A percentile compares a stretch with the other conserved stretches of the same genome.
Evolutionary conservation across 352 stramenopile species (phyloP).

Genomic region (Phytopythium sindhum): DNA sequence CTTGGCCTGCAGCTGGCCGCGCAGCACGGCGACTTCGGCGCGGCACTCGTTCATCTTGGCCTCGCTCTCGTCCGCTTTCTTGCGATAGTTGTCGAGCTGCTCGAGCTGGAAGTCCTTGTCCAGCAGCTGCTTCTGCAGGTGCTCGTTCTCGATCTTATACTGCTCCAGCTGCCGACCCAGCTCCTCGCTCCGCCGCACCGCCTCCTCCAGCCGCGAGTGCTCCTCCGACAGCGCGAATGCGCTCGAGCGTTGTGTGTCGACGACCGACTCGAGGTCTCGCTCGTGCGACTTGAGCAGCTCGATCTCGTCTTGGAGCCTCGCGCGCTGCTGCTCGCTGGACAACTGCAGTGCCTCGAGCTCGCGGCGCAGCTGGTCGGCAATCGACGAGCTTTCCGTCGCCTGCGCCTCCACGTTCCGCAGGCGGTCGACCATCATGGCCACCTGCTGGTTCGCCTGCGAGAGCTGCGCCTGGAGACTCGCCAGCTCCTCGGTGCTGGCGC

Average conservation of each 20-base stretch:
- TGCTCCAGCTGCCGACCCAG: constrained; percentile 50
- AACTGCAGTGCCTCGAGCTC: constrained; percentile 41
- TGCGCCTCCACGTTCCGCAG: constrained; percentile 30
- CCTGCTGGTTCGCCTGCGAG: constrained; percentile 24
- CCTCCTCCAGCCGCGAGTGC: constrained; percentile 32
- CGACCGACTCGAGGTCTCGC: constrained; percentile 25
- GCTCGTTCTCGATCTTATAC: constrained; percentile 74
- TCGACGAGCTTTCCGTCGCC: constrained; percentile 21
- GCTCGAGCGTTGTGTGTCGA: constrained; percentile 15
- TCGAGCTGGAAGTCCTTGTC: constrained; percentile 70
- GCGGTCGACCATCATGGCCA: constrained; percentile 27
- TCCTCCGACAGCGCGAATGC: constrained; percentile 22
- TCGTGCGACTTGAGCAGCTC: constrained; percentile 29
- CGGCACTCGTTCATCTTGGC: constrained; percentile 27
- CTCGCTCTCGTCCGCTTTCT: constrained; percentile 46
- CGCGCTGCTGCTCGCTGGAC: constrained; percentile 33
- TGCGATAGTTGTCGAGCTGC: constrained; percentile 45
- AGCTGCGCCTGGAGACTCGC: constrained; percentile 34
- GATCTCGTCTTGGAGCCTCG: constrained; percentile 35
- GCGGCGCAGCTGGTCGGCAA: constrained; percentile 16
- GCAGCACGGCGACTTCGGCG: constrained; percentile 28
- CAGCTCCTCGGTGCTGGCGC: constrained; percentile 31
- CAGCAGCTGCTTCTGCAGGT: constrained; percentile 60
- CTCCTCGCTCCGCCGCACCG: constrained; percentile 29
- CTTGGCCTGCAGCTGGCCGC: constrained; percentile 32